These are phyloP conservation scores for Leishmania braziliensis DNA, from an alignment of 208 protist species.

Conservation along the genomic window DNA sequence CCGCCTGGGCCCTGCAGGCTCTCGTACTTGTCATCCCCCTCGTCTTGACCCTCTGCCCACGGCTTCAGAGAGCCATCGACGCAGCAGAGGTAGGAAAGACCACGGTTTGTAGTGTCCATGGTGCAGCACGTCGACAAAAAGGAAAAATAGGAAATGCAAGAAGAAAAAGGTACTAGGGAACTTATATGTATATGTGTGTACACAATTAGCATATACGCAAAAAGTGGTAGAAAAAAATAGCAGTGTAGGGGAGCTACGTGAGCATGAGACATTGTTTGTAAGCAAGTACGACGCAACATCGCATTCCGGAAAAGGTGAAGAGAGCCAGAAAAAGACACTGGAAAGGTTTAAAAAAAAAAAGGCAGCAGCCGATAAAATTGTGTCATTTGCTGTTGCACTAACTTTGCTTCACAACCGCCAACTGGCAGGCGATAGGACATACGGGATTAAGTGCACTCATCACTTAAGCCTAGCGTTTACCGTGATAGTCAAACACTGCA, in stretches of 20 bases:
- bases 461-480: background rate
- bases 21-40: conserved; percentile 86
- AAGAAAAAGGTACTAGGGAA: background rate
- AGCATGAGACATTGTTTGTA: background rate
- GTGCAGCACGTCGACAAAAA: background rate
- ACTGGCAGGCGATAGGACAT: background rate
- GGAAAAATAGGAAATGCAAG: background rate
- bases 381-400: background rate
- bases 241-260: background rate
- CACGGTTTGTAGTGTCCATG: conserved; percentile 56
- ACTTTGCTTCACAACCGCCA: background rate
- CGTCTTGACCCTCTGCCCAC: conserved; percentile 87
- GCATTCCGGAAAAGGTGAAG: background rate
- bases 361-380: background rate
- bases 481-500: background rate
- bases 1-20: conserved; percentile 70
- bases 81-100: conserved; percentile 73
- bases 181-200: background rate
- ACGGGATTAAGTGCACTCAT: too few relatives aligned
- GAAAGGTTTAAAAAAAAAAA: background rate
- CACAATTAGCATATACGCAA: background rate
- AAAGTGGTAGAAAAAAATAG: conserved; percentile 20
- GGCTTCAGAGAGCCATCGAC: conserved; percentile 71
- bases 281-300: background rate
- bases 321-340: background rate